Evolutionary conservation across 345 rosid species (phyloP).

Genomic region (Gossypium herbaceum): DNA sequence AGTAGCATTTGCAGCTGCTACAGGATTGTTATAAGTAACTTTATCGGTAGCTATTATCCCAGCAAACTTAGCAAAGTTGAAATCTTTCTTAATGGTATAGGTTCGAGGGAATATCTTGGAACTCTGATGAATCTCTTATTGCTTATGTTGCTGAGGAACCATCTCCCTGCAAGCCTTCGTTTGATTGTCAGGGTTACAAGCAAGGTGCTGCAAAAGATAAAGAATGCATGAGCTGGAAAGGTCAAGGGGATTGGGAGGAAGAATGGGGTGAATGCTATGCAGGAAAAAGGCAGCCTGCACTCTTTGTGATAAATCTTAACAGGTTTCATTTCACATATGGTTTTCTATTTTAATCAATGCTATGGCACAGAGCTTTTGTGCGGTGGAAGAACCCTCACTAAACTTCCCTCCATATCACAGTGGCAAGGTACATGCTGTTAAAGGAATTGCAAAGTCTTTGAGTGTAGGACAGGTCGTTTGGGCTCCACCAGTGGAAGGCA

Average conservation of each 20-base stretch:
- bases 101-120: conserved; percentile 99
- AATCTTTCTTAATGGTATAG: conserved; percentile 30
- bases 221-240: conserved; percentile 76
- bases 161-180: conserved; percentile 55
- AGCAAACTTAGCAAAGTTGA: conserved; percentile 13
- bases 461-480: conserved; percentile 94
- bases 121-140: conserved; percentile 61
- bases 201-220: conserved; percentile 48
- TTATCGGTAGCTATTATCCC: not conserved
- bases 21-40: not conserved
- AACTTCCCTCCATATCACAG: conserved; percentile 32
- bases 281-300: conserved; percentile 74
- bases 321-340: conserved; percentile 40
- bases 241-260: conserved; percentile 96
- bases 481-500: conserved; percentile 55
- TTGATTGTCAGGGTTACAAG: conserved; percentile 52
- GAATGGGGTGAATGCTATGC: conserved; percentile 96
- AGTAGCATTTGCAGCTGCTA: not conserved
- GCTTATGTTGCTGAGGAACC: conserved; percentile 89
- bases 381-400: conserved; percentile 7
- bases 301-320: conserved; percentile 56
- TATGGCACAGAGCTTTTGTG: not conserved
- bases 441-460: conserved; percentile 65
- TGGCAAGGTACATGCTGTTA: conserved; percentile 61
- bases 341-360: conserved; percentile 3